Evolutionary conservation across 1,284 basidiomycete species (phyloP).

Genomic region (Tylopilus sp.): DNA sequence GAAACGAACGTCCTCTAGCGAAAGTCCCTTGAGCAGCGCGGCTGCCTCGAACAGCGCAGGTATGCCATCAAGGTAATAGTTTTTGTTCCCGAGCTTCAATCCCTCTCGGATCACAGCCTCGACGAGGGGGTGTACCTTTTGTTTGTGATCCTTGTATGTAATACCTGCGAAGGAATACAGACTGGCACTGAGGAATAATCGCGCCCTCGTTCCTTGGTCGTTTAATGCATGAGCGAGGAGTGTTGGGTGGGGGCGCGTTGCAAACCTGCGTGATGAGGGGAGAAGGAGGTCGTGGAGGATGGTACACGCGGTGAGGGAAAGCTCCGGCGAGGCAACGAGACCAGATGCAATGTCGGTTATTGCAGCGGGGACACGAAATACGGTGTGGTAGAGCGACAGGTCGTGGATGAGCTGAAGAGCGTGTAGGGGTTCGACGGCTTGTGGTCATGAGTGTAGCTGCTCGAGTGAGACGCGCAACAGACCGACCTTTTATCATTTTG

Average conservation of each 20-base stretch:
- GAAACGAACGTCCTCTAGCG: conserved; percentile 41
- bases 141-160: conserved; percentile 64
- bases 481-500: conserved; percentile 85
- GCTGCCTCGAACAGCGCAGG: conserved; percentile 66
- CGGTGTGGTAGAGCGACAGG: conserved; percentile 66
- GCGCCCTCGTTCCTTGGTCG: conserved; percentile 48
- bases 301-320: conserved; percentile 56
- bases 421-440: conserved; percentile 73
- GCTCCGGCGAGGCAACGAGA: conserved; percentile 35
- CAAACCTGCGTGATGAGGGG: conserved; percentile 24
- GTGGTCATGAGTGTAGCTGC: conserved; percentile 2
- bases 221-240: conserved; percentile 41
- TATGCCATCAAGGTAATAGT: conserved; percentile 75
- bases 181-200: conserved; percentile 73
- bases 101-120: conserved; percentile 79
- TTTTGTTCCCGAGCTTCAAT: conserved; percentile 79
- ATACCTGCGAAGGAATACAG: conserved; percentile 64
- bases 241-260: conserved; percentile 50
- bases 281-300: conserved; percentile 56
- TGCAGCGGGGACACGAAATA: conserved; percentile 62
- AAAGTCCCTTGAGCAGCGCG: conserved; percentile 42
- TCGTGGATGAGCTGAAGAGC: conserved; percentile 72
- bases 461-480: neutral
- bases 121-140: conserved; percentile 55
- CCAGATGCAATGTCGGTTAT: conserved; percentile 48